Conservation (phyloP, 148 eudicot species). For the Camellia sinensis region DNA sequence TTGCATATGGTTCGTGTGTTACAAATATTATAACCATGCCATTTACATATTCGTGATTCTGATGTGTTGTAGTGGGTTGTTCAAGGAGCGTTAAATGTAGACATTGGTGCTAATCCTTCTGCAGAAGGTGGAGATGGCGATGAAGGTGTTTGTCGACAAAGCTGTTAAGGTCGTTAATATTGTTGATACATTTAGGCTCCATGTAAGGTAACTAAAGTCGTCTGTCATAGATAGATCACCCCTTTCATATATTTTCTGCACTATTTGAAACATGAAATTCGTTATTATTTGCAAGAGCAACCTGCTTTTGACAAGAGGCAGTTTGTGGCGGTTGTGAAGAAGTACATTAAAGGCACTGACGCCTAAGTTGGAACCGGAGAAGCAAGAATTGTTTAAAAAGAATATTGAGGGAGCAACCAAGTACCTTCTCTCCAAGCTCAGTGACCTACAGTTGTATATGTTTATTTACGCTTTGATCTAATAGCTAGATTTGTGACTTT, state of each 20-base stretch:
- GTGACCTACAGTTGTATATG: slow-evolving; percentile 55
- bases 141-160: slow-evolving; percentile 56
- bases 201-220: slow-evolving; percentile 25
- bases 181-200: slow-evolving; percentile 51
- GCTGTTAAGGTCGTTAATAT: slow-evolving; percentile 49
- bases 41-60: background rate
- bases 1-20: background rate
- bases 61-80: slow-evolving; percentile 19
- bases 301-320: slow-evolving; percentile 48
- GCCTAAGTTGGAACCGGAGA: slow-evolving; percentile 32
- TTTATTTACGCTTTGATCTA: background rate
- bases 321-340: slow-evolving; percentile 43
- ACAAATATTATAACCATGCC: background rate
- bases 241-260: background rate
- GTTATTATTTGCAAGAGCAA: slow-evolving; percentile 40
- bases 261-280: background rate
- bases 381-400: slow-evolving; percentile 36
- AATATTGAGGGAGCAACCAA: slow-evolving; percentile 40
- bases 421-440: slow-evolving; percentile 44
- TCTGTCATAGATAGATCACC: background rate
- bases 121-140: slow-evolving; percentile 29
- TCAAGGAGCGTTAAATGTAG: slow-evolving; percentile 15
- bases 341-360: slow-evolving; percentile 45
- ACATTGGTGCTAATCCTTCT: slow-evolving; percentile 28
- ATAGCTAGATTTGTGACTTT: background rate